These are phyloP conservation scores for Monosporascus sp. DNA, from an alignment of 2,329 filamentous ascomycete species.

Conservation along the genomic window DNA sequence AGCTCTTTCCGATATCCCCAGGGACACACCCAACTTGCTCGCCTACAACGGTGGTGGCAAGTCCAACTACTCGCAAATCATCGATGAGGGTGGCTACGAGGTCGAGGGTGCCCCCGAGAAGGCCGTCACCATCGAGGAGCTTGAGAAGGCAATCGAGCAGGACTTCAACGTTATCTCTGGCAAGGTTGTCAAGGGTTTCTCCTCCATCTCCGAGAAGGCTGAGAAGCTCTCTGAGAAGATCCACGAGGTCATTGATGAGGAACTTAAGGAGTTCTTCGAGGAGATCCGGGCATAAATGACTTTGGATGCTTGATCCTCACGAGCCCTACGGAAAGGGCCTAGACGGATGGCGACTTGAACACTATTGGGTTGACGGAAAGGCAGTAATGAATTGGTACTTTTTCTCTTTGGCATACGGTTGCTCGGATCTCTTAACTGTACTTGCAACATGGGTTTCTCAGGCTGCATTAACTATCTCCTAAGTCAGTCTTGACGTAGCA, in stretches of 20 bases:
- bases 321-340: not conserved
- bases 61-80: conserved; percentile 82
- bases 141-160: conserved; percentile 55
- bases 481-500: conserved; percentile 12
- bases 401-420: conserved; percentile 2
- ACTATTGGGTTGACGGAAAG: conserved; percentile 8
- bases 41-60: conserved; percentile 98
- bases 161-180: conserved; percentile 56
- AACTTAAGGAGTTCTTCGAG: conserved; percentile 54
- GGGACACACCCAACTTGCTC: conserved; percentile 85
- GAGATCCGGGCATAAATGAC: conserved; percentile 36
- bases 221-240: conserved; percentile 60
- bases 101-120: conserved; percentile 36
- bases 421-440: conserved; percentile 18
- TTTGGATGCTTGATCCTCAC: not conserved
- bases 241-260: conserved; percentile 54
- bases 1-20: conserved; percentile 75
- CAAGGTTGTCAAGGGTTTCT: conserved; percentile 49
- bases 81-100: conserved; percentile 68
- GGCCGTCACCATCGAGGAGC: conserved; percentile 46
- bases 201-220: conserved; percentile 49
- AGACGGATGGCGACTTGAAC: not conserved
- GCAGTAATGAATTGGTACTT: conserved; percentile 4
- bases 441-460: conserved; percentile 14
- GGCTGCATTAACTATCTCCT: conserved; percentile 17